These are phyloP conservation scores for Aureococcus anophagefferens DNA, from an alignment of 108 stramenopile genomes.

Conservation along the genomic window DNA sequence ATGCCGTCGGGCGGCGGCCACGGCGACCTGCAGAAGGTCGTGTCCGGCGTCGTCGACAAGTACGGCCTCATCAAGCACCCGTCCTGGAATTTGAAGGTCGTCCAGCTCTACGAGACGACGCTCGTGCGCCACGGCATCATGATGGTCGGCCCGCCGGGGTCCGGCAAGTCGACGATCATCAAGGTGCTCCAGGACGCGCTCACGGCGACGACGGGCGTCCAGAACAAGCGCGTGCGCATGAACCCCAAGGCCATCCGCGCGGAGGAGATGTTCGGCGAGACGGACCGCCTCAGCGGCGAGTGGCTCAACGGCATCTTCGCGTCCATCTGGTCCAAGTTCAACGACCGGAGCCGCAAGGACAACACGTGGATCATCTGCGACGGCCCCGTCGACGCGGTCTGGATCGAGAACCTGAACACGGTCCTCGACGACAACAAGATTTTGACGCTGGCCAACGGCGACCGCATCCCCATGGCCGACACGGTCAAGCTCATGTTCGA, in stretches of 20 bases:
- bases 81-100: constrained; percentile 43
- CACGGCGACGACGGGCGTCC: constrained; percentile 21
- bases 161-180: constrained; percentile 46
- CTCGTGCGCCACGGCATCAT: constrained; percentile 58
- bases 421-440: constrained; percentile 60
- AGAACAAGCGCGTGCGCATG: constrained; percentile 43
- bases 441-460: constrained; percentile 54
- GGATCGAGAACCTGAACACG: constrained; percentile 60
- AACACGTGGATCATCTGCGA: constrained; percentile 51
- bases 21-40: constrained; percentile 17
- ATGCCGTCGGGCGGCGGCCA: constrained; percentile 1
- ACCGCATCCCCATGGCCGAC: constrained; percentile 59
- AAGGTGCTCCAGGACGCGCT: constrained; percentile 25
- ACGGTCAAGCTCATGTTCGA: constrained; percentile 61
- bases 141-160: constrained; percentile 47
- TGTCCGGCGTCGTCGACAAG: constrained; percentile 17
- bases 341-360: constrained; percentile 36
- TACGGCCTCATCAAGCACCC: constrained; percentile 29
- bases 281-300: constrained; percentile 48
- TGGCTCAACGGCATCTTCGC: constrained; percentile 58
- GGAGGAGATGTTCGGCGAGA: constrained; percentile 53
- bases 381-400: constrained; percentile 55
- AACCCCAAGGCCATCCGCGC: constrained; percentile 57
- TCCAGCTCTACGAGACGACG: constrained; percentile 54
- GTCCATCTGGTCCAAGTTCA: constrained; percentile 56